Evolutionary conservation across 192 early-diverging fungal genomes (phyloP), one percentile per base, ranked within the genome.

Genomic region (Martensiomyces pterosporus): DNA sequence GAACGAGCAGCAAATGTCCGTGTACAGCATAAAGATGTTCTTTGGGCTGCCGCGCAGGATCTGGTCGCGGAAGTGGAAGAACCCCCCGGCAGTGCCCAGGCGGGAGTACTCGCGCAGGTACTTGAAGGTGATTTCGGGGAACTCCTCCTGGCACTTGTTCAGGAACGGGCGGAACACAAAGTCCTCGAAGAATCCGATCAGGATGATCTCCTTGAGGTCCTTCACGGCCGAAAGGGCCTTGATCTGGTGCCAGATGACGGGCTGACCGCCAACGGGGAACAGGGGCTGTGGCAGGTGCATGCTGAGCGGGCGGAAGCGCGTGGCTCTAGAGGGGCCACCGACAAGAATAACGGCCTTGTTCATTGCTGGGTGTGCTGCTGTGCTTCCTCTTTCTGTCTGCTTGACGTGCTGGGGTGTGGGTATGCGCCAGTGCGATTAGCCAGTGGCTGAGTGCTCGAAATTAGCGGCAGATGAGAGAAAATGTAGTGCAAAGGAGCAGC

Each of bases 1-100:
- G 82, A 94, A 96, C 18, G 85, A 88, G 48, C 87, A 92, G 37
- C 91, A 92, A 55, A 99, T 91, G 67, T 99, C 96, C 21, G 91
- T 92, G 71, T 99, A 92, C 57, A 99, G 76, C 55, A 99, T 93
- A 71, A 97, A 97, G 53, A 99, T 82, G 57, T 89, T 84, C 42
- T 93, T 85, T 13, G 93, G 91, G 53, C 85, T 79, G 32, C 92
- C 93, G 32, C 89, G 82, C 55, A 92, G 53, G 57, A 99, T 95
- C 74, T 96, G 90, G 67, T 99, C 94, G 57, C 96, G 90, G 85
- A 99, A 99, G 68, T 99, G 96, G 79, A 92, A 94, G 52, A 99
- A 72, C 19, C 94, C 94, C 49, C 96, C 96, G 33, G 90, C 96
- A 13, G 96, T 99, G 14, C 96, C 96, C 33, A 99, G 77, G 10